These are phyloP conservation scores for Lasiodiplodia sp. DNA, from an alignment of 2,329 filamentous ascomycete species.

Conservation along the genomic window DNA sequence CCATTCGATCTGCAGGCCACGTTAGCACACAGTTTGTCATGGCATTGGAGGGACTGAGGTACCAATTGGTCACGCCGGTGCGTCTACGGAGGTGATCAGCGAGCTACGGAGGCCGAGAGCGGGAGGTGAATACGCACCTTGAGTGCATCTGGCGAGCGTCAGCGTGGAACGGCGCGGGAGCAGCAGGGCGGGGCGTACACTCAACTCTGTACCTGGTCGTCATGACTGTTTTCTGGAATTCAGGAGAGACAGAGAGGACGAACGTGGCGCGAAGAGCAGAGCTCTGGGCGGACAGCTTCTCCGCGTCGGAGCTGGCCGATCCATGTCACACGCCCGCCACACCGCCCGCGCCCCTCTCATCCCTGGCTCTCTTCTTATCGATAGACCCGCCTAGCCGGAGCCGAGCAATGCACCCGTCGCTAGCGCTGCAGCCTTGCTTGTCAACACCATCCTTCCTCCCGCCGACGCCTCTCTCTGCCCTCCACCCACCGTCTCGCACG, in stretches of 20 bases:
- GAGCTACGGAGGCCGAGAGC: not conserved
- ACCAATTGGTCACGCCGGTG: conserved; percentile 92
- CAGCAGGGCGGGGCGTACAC: conserved; percentile 39
- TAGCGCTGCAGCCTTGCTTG: conserved; percentile 9
- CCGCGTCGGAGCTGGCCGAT: conserved; percentile 26
- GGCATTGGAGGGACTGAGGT: conserved; percentile 54
- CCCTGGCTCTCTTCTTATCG: conserved; percentile 12
- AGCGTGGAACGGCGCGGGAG: conserved; percentile 1
- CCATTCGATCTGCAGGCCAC: conserved; percentile 73
- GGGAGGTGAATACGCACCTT: conserved; percentile 57
- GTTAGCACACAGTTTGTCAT: conserved; percentile 30
- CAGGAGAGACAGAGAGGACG: conserved; percentile 15
- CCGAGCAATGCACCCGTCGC: not conserved
- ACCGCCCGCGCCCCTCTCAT: conserved; percentile 1
- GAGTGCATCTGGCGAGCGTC: conserved; percentile 62
- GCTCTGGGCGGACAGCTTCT: conserved; percentile 12
- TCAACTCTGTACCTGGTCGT: conserved; percentile 53
- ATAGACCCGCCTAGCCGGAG: conserved; percentile 8
- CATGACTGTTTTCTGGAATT: conserved; percentile 39
- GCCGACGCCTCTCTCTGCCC: not conserved
- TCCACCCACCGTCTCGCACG: not conserved
- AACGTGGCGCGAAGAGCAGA: conserved; percentile 14
- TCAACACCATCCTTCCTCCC: conserved; percentile 1
- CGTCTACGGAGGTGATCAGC: conserved; percentile 63
- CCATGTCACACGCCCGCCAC: conserved; percentile 19